Conservation (phyloP, 2,329 filamentous ascomycete genomes). For the Ophiostoma himal-ulmi region DNA sequence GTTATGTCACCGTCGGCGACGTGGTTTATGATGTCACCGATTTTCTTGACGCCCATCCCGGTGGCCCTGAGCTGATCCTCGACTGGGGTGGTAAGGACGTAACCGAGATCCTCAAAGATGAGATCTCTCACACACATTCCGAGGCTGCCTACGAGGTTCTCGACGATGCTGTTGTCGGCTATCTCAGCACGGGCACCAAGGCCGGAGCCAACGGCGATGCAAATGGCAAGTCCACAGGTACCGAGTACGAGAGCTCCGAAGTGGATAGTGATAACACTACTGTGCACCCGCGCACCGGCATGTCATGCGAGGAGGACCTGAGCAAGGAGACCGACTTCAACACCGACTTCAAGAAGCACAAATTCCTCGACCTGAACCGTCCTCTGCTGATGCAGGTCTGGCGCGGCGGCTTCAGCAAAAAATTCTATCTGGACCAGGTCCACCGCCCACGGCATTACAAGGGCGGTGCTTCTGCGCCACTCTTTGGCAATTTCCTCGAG, state of each 20-base stretch:
- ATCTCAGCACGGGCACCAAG: constrained; percentile 60
- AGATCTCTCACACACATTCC: constrained; percentile 75
- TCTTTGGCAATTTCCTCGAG: constrained; percentile 98
- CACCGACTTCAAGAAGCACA: constrained; percentile 79
- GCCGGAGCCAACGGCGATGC: constrained; percentile 34
- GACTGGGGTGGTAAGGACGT: constrained; percentile 89
- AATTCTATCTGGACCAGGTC: constrained; percentile 96
- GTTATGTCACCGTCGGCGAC: constrained; percentile 83
- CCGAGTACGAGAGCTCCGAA: constrained; percentile 23
- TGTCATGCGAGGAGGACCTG: constrained; percentile 83
- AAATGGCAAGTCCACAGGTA: constrained; percentile 39
- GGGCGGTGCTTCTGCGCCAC: constrained; percentile 81
- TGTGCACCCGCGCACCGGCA: constrained; percentile 66
- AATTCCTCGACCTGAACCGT: constrained; percentile 83
- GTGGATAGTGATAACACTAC: constrained; percentile 24
- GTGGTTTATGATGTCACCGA: constrained; percentile 95
- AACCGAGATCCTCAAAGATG: constrained; percentile 72
- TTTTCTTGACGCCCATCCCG: constrained; percentile 85
- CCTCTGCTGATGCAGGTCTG: constrained; percentile 86
- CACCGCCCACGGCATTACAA: constrained; percentile 94
- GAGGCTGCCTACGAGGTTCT: constrained; percentile 95
- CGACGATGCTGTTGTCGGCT: constrained; percentile 79
- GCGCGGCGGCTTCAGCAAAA: constrained; percentile 79
- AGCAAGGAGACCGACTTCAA: constrained; percentile 73
- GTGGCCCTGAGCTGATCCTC: constrained; percentile 79